Base-by-base conservation (phyloP, 805 yeast species). In the Torulaspora maleeae region DNA sequence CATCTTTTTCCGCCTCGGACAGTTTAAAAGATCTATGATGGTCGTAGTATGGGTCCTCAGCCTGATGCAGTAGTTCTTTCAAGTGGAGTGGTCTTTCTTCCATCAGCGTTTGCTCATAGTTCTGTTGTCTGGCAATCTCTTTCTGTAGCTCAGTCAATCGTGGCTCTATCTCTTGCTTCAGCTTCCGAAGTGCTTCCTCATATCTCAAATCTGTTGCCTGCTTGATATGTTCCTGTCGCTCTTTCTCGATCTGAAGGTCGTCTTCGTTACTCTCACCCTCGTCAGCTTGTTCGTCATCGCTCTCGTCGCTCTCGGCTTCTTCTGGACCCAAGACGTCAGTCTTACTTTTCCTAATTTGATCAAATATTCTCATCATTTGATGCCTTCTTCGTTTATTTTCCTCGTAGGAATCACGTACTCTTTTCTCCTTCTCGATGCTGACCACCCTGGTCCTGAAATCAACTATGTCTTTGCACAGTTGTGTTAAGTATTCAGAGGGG, bases 361-460 rank as follows among this genome's bases (percentile, higher is more conserved):
- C 65, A 28, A 63, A 60, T 9, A 58, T 49, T 33, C 49, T 53
- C 53, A 49, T 51, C 57, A 63, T 50, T 25, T 59, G 60, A 20
- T 47, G 51, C 39, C 50, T 53, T 38, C 55, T 51, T 12, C 60
- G 57, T 37, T 42, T 57, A 39, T 49, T 54, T 41, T 63, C 68
- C 35, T 60, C 62, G 41, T 53, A 47, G 6, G 44, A 44, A 33
- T 77, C 78, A 47, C 70, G 67, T 37, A 71, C 72, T 27, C 79
- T 69, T 38, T 75, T 74, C 33, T 73, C 73, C 43, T 72, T 70
- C 49, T 81, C 86, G 20, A 76, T 62, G 24, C 70, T 71, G 45
- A 79, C 60, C 24, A 80, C 82, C 36, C 71, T 72, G 10, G 81
- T 70, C 49, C 86, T 64, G 55, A 82, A 81, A 49, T 71, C 75